Base-by-base conservation (phyloP, 1,284 basidiomycete genomes). In the Pulveroboletus sp. region DNA sequence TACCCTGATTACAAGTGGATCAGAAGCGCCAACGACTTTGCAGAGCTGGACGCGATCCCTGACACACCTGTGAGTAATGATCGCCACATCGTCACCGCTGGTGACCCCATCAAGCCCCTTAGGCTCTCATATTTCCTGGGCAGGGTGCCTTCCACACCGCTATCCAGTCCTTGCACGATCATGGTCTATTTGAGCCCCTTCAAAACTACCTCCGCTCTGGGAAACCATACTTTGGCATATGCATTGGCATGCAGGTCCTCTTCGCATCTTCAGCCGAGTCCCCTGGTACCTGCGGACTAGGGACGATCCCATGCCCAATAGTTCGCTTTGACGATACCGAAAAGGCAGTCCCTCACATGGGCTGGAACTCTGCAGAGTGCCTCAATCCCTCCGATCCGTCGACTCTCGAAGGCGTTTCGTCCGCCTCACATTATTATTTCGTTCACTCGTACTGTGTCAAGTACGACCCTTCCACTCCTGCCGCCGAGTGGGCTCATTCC, bases 61-160 rank as follows among this genome's bases (percentile, higher is more conserved):
- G 80, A 85, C 65, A 86, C 89, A 68, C 95, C 94, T 55, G 96
- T 97, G 72, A 79, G 94, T 84, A 45, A 46, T 33, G 33, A 43
- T 49, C 44, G 29, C 49, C 49, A 49, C 40, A 46, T 61, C 46
- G 43, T 45, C 47, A 15, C 39, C 42, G 35, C 43, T 44, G 50
- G 62, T 65, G 47, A 63, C 60, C 58, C 52, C 57, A 55, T 59
- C 38, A 58, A 56, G 51, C 56, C 46, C 59, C 51, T 55, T 52
- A 98, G 96, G 91, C 88, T 75, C 87, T 99, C 68, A 82, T 99
- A 66, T 99, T 99, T 72, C 97, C 97, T 48, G 97, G 97, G n/a
- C 97, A 99, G 43, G 97, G 97, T 26, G 86, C 94, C 9, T 99
- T 98, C 72, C 89, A 90, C 53, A 87, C 89, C 42, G 97, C 96